Base-by-base conservation (phyloP, 768 basidiomycete genomes). In the Strobilomyces dryophilus region DNA sequence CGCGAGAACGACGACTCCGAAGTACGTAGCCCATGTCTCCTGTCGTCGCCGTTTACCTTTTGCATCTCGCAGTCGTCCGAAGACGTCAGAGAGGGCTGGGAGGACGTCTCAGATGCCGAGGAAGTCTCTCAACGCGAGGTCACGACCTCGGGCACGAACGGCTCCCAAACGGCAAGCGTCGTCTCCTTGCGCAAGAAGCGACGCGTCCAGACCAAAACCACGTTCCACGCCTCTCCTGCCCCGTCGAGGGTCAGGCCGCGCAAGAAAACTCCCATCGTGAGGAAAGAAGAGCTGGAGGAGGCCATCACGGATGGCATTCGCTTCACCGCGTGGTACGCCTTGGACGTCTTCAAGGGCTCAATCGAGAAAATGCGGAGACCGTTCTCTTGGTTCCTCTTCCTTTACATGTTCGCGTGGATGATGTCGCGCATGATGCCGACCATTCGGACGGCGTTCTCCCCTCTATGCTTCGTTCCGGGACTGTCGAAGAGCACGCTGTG, bases 381-480 rank as follows among this genome's bases (percentile, higher is more conserved):
- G 2, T 72, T 90, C 14, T 76, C 77, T 7, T 47, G 84, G 53
- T 59, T 84, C 34, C 58, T 85, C 21, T 77, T 78, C 54, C 29
- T 83, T 10, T 81, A 72, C 69, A 55, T 84, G 55, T 68, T 87
- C 32, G 71, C 78, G 8, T 58, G 78, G 51, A 56, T 81, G 56
- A 45, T 79, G 8, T 66, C 63, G n/a, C 60, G 64, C 32, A 66
- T 84, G 44, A 72, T 76, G 8, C 44, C 61, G 7, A 74, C 74
- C 0, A 47, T 89, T 50, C 73, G 73, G n/a, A 62, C 68, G 4
- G 75, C 77, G 0, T 71, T 86, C 51, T 62, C 74, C 3, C 87
- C 88, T 0, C 45, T 88, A 1, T 90, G 88, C 66, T 67, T 75
- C 44, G 37, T 89, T 14, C 88, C 89, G 2, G 75, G 79, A 15